phyloP scores from a whole-genome alignment of 495 filamentous ascomycete genomes.

The Penicillium macrosclerotiorum region DNA sequence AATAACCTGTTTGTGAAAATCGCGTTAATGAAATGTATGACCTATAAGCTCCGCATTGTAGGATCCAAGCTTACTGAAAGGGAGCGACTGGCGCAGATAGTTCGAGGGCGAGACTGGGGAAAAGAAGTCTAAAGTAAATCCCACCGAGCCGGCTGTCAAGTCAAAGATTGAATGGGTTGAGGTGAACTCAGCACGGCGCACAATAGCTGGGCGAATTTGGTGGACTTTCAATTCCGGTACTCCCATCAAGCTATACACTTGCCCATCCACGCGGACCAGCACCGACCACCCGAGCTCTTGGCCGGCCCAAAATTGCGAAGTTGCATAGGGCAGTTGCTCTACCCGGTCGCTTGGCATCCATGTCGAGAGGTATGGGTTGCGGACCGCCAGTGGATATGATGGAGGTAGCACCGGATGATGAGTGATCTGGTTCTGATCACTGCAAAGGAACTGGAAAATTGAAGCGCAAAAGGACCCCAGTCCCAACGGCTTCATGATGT shows the following conservation, averaged over 20 bases:
- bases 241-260: constrained; percentile 50
- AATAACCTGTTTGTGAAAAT: constrained; percentile 47
- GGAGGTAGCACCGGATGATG: constrained; percentile 37
- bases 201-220: constrained; percentile 33
- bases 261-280: constrained; percentile 46
- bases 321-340: constrained; percentile 35
- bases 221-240: constrained; percentile 23
- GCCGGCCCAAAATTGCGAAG: constrained; percentile 52
- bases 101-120: constrained; percentile 86
- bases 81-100: constrained; percentile 77
- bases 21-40: constrained; percentile 10
- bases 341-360: constrained; percentile 47
- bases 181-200: constrained; percentile 42
- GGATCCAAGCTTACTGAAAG: constrained; percentile 53
- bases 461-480: constrained; percentile 25
- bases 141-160: constrained; percentile 40
- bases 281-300: constrained; percentile 47
- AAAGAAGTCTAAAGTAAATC: constrained; percentile 58
- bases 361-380: constrained; percentile 44
- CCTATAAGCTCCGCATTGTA: background rate
- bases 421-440: constrained; percentile 11
- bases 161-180: constrained; percentile 46
- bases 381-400: constrained; percentile 49
- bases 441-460: constrained; percentile 15
- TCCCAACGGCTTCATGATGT: constrained; percentile 18